Base-by-base conservation (phyloP, 495 filamentous ascomycete species). In the Annulohypoxylon bovei region DNA sequence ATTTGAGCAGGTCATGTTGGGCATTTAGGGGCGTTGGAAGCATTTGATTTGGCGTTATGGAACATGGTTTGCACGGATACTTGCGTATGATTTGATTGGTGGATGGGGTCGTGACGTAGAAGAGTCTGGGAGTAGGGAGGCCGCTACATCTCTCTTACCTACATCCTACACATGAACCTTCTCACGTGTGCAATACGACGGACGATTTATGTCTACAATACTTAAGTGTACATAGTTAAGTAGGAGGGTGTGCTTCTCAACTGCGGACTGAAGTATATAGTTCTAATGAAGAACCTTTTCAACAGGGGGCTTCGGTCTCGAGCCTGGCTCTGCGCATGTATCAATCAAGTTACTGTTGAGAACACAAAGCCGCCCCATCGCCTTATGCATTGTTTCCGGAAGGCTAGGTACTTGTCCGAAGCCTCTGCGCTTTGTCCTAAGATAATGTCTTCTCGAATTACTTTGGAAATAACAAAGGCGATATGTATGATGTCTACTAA, bases 381-480 rank as follows among this genome's bases (percentile, higher is more conserved):
- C 8, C 16, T 55, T 46, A n/a, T 33, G 23, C 68, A 65, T 71
- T 71, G 68, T 71, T 71, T 71, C 46, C 68, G 68, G 68, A 71
- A 71, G n/a, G n/a, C n/a, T n/a, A 62, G 27, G 18, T 37, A 5
- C 40, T 61, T 32, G 37, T 56, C 40, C 20, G 9, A 32, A 12
- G 27, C 8, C 30, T 46, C 46, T 20, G 3, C 39, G 20, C 61
- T 71, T 71, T 65, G 55, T 71, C 56, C 25, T 14, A 30, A 60
- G 44, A 60, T 27, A 59, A 62, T 62, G 57, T 25, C 32, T 58
- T 59, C 53, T 33, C 32, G 7, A 27, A 7, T 4, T 12, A 33
- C 35, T 35, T n/a, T 47, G 32, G 22, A 7, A 20, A 27, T 14
- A 40, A 71, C 68, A 71, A 71, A 66, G 62, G 23, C 32, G 14